Evolutionary conservation across 371 early-diverging fungal genomes (phyloP), one percentile per base, ranked within the genome.

Genomic region (Capniomyces stellatus): DNA sequence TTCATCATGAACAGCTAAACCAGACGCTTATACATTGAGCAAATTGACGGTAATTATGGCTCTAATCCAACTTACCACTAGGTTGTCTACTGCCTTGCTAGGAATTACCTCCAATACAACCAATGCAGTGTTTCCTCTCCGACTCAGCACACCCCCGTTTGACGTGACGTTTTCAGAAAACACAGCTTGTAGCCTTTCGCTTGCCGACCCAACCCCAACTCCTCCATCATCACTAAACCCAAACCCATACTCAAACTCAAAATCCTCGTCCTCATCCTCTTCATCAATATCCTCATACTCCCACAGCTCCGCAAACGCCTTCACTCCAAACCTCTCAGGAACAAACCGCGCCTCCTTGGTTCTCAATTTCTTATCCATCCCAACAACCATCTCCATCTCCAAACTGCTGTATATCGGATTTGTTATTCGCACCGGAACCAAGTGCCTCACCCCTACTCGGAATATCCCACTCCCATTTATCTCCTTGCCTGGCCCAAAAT

Each of bases 281-380:
- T 70, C 73, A 0, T 73, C 75, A 46, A 76, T 75, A 19, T 74
- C 71, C 51, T 79, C 90, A 56, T 85, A 87, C 54, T 86, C 89
- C 69, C 82, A 81, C 23, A 83, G 76, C 60, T 86, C 92, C 39
- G 82, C 80, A 63, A 76, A 87, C 2, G 85, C 80, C 2, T 79
- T 75, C 22, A 90, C 71, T 13, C 72, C 71, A 61, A 92, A 88
- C 30, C 66, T 66, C 29, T 82, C 78, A 0, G 86, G 80, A 29
- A 77, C 61, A 3, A 87, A 64, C 6, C 72, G 72, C 0, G 85
- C 75, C 8, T 52, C 51, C 6, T 59, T 52, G 3, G 51, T 19
- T 21, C 43, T 13, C 22, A 63, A 61, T 35, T 57, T 43, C 40
- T 61, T 52, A 6, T 77, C 75, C n/a, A 89, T 57, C 0, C 74